These are phyloP conservation scores for Colletotrichum tofieldiae DNA, from an alignment of 2,329 filamentous ascomycete genomes.

Conservation along the genomic window DNA sequence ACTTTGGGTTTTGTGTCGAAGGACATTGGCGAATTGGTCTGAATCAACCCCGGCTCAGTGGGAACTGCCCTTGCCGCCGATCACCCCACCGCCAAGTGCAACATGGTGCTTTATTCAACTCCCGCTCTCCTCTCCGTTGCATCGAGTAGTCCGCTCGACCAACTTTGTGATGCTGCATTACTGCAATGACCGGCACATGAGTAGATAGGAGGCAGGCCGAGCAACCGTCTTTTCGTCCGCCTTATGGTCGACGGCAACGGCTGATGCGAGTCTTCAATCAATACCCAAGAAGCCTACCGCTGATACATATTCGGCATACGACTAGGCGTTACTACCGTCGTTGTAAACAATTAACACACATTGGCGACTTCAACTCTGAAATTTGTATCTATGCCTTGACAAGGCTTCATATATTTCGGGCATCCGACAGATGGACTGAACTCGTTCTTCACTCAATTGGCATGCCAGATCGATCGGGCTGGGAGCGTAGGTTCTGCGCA, in stretches of 20 bases:
- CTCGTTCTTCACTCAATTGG: not conserved
- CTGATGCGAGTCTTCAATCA: not conserved
- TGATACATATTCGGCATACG: not conserved
- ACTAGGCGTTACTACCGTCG: too few species aligned
- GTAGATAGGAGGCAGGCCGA: not conserved
- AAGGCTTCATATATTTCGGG: not conserved
- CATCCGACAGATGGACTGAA: not conserved
- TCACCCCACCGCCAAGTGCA: conserved; percentile 6
- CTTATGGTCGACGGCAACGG: not conserved
- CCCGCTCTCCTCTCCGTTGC: not conserved
- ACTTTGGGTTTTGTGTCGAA: conserved; percentile 16
- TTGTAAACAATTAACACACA: not conserved
- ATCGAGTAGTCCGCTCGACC: not conserved
- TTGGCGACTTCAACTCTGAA: too few species aligned
- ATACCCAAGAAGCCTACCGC: too few species aligned
- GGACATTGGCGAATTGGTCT: conserved; percentile 5
- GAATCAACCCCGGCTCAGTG: not conserved
- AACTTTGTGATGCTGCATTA: not conserved
- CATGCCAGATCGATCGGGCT: not conserved
- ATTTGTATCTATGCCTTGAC: not conserved
- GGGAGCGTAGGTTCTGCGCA: not conserved
- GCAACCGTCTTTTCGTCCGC: not conserved
- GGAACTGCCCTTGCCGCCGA: conserved; percentile 14
- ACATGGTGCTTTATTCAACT: not conserved
- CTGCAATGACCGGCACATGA: not conserved